phyloP scores from a whole-genome alignment of 495 filamentous ascomycete genomes.

The Parmelia sp. region DNA sequence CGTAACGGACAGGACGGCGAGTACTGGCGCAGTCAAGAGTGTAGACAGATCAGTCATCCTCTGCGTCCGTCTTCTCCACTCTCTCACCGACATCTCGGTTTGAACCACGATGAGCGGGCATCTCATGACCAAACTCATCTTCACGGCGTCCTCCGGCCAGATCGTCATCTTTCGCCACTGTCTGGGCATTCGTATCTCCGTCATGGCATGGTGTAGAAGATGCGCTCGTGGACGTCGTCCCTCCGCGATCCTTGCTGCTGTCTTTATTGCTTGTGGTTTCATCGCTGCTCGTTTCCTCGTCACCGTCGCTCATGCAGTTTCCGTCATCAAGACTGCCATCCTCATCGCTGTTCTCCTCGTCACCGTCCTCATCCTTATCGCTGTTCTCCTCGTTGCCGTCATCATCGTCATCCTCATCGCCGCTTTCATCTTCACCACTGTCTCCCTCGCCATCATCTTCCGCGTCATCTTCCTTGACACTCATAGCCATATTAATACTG shows the following conservation, averaged over 20 bases:
- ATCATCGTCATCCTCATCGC: not conserved
- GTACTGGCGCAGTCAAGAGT: not conserved
- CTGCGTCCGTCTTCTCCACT: not conserved
- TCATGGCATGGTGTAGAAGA: not conserved
- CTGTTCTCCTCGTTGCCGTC: not conserved
- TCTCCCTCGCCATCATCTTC: not conserved
- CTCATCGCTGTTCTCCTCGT: not conserved
- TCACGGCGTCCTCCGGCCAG: not conserved
- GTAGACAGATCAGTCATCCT: not conserved
- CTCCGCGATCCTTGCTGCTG: not conserved
- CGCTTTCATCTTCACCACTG: not conserved
- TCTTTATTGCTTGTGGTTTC: not conserved
- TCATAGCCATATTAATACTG: too few species aligned
- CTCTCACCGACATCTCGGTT: not conserved
- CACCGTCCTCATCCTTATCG: not conserved
- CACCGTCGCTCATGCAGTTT: not conserved
- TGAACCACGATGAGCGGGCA: not conserved
- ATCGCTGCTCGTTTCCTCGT: not conserved
- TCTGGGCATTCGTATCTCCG: not conserved
- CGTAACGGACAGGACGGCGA: not conserved
- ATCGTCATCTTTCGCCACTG: not conserved
- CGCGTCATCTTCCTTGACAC: not conserved
- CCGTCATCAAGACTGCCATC: not conserved
- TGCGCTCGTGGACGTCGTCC: not conserved
- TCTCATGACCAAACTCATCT: not conserved